Evolutionary conservation across 305 asterid genomes (phyloP).

Genomic region (Salvia sclarea): DNA sequence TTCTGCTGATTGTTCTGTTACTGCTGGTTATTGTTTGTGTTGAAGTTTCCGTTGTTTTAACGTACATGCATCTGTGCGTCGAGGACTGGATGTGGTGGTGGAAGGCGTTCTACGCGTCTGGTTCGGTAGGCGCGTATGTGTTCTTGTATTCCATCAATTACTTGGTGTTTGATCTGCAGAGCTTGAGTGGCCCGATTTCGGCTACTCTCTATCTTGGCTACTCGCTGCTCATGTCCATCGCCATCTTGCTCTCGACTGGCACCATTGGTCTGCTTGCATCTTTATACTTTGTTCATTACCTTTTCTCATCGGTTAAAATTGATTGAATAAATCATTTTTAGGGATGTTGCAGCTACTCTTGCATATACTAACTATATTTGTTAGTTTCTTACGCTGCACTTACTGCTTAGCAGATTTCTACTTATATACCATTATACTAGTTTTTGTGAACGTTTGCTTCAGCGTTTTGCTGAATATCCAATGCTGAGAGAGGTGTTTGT

Average conservation of each 20-base stretch:
- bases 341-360: neutral
- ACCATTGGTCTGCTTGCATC: conserved; percentile 53
- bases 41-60: conserved; percentile 60
- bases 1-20: conserved; percentile 46
- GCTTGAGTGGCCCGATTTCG: conserved; percentile 58
- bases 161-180: conserved; percentile 54
- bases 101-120: conserved; percentile 64
- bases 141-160: conserved; percentile 55
- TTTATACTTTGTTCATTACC: conserved; percentile 55
- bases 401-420: neutral
- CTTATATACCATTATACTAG: neutral
- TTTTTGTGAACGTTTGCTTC: neutral
- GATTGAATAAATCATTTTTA: conserved; percentile 33
- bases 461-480: neutral
- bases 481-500: neutral
- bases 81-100: conserved; percentile 83
- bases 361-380: neutral
- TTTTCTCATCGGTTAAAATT: conserved; percentile 55
- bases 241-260: conserved; percentile 55
- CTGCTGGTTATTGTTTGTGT: conserved; percentile 53
- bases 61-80: conserved; percentile 61
- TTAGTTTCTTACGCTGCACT: neutral
- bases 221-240: conserved; percentile 51
- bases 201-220: conserved; percentile 62
- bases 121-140: conserved; percentile 53